Conservation (phyloP, 2,329 filamentous ascomycete genomes). For the Nemania abortiva region DNA sequence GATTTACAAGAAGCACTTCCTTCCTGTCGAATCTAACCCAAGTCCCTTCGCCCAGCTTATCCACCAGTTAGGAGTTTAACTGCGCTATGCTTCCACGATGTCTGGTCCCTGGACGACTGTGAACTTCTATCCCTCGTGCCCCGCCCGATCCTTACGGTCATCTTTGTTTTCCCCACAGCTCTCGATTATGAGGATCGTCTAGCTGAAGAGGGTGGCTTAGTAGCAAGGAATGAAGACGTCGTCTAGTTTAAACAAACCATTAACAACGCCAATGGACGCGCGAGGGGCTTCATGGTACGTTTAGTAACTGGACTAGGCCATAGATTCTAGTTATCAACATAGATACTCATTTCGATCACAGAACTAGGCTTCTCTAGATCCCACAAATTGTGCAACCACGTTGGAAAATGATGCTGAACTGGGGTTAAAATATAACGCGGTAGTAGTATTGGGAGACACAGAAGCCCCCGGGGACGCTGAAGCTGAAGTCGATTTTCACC, state of each 20-base stretch:
- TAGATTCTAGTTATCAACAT: not conserved
- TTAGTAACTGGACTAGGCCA: not conserved
- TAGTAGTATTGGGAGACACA: constrained; percentile 15
- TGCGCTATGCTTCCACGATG: constrained; percentile 80
- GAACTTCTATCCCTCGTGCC: constrained; percentile 81
- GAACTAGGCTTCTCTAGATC: constrained; percentile 11
- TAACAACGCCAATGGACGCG: constrained; percentile 74
- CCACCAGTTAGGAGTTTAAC: constrained; percentile 75
- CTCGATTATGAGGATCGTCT: constrained; percentile 56
- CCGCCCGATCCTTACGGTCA: constrained; percentile 79
- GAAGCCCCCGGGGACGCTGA: constrained; percentile 64
- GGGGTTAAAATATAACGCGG: constrained; percentile 6
- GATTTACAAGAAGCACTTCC: constrained; percentile 54
- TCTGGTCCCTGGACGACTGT: constrained; percentile 83
- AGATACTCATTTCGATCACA: not conserved
- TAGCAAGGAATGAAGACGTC: constrained; percentile 67
- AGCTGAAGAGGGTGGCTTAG: constrained; percentile 36
- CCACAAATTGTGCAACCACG: not conserved
- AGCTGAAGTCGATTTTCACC: constrained; percentile 75
- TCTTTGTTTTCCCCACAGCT: constrained; percentile 80
- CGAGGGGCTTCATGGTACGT: constrained; percentile 53
- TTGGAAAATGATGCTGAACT: constrained; percentile 7
- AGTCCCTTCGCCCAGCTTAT: constrained; percentile 81
- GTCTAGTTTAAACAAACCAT: constrained; percentile 91
- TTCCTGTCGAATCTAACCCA: constrained; percentile 64